Base-by-base conservation (phyloP, 1,284 basidiomycete species). In the Earliella scabrosa region DNA sequence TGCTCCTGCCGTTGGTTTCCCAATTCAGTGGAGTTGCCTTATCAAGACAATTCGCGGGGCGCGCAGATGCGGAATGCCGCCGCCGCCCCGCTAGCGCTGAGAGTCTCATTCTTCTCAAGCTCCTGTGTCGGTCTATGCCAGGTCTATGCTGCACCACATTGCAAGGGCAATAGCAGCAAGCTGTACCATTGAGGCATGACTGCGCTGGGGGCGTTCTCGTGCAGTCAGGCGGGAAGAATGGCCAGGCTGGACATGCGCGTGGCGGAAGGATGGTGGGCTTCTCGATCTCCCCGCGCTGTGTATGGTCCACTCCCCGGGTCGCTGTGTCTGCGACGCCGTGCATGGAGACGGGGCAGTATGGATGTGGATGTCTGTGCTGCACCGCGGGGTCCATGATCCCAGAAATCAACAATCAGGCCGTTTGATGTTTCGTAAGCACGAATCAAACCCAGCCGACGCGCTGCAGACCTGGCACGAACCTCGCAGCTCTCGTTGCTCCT, bases 381-480 rank as follows among this genome's bases (percentile, higher is more conserved):
- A 46, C 21, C 1, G 18, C 18, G 24, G 10, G 29, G 32, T 20
- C 8, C 31, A 48, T 51, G 49, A 51, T 55, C 52, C 53, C 56
- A 23, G 55, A 53, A 54, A 61, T 52, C 60, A 55, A 40, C 27
- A 54, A 62, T 62, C 60, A 62, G 58, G 45, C 43, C 50, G 45
- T 59, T 59, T 63, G 58, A 56, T 56, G 60, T 62, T 63, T 61
- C 59, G 66, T 67, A 67, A 67, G 66, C 60, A 55, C 45, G 52
- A 64, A 67, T 65, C 63, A 65, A 63, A 64, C 55, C 54, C 52
- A 57, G 57, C 58, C 56, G 63, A 64, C 60, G 59, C 54, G 60
- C 43, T 45, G 53, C 50, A 32, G 27, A 34, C 58, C 44, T 53
- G 40, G 32, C 34, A 58, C 47, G 45, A 57, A 40, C 45, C 41